Evolutionary conservation across 257 asterid species (phyloP).

Genomic region (Solanum dulcamara): DNA sequence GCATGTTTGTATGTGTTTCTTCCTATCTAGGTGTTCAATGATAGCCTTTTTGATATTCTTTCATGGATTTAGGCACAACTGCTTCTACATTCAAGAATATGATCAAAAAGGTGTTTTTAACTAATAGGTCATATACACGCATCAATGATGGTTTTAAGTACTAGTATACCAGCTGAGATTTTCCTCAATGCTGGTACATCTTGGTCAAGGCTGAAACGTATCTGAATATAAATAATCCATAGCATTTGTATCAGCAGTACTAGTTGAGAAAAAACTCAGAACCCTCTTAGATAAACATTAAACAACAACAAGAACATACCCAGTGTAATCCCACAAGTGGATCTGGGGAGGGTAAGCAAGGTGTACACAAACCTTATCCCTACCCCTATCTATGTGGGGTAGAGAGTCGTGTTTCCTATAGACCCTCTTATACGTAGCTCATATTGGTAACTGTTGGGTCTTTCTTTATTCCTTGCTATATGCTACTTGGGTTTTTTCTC

Average conservation of each 20-base stretch:
- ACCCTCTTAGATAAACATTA: not conserved
- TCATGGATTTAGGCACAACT: not conserved
- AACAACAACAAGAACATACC: not conserved
- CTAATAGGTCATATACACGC: not conserved
- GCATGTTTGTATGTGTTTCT: not conserved
- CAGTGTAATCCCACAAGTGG: not conserved
- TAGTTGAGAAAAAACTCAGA: not conserved
- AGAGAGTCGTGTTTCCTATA: not conserved
- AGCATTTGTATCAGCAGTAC: not conserved
- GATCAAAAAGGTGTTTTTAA: not conserved
- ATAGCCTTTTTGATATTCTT: no score
- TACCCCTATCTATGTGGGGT: not conserved
- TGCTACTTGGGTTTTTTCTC: not conserved
- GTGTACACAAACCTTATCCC: not conserved
- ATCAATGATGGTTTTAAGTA: not conserved
- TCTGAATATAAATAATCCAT: not conserved
- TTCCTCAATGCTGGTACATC: not conserved
- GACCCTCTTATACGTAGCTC: not conserved
- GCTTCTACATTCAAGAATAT: not conserved
- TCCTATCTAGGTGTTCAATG: not conserved
- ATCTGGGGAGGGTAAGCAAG: not conserved
- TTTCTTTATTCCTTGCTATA: not conserved
- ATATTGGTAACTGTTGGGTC: not conserved
- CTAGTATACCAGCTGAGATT: not conserved
- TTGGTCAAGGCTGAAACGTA: not conserved